Evolutionary conservation across 2,329 filamentous ascomycete genomes (phyloP), one percentile per base, ranked within the genome.

Genomic region (Aspergillus niger): DNA sequence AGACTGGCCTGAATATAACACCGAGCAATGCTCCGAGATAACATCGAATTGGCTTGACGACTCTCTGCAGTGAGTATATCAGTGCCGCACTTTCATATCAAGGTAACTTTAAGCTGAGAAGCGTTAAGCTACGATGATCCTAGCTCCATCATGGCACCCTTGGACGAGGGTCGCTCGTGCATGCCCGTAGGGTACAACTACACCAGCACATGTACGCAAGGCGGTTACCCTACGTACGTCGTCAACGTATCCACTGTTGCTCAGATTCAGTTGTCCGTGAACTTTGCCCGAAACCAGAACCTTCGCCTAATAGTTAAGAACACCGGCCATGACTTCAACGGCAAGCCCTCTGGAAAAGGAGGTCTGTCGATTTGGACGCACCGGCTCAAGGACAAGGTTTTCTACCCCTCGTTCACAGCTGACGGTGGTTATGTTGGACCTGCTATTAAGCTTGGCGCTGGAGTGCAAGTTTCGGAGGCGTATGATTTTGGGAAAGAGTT

Each of bases 331-430:
- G 79, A 81, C 63, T 83, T 80, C 58, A 76, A 74, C 30, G 81
- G 79, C 13, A 79, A 80, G 60, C 84, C 83, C 1, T 84, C 85
- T 0, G 86, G 86, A n/a, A 81, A 80, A 55, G 85, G 85, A 2
- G 79, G 60, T 3, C 51, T 70, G 30, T 63, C 64, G 2, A 63
- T 71, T 38, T 71, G 67, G 68, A 71, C 65, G 2, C 67, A 71
- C 17, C 50, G 60, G 38, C 52, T 70, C 5, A 70, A 69, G 32
- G 63, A 66, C 41, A 67, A 60, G 49, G 41, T 38, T 3, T 68
- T 66, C 24, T 82, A 77, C 1, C 66, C 72, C 0, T 36, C 61
- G 1, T 80, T 77, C 54, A 54, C 47, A 41, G 72, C 74, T 2
- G 69, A 73, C 28, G 51, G 66, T 6, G 61, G 72, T 26, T 87